Percentiles rank a stretch among this genome's conserved stretches.
Conservation (phyloP, 2,329 filamentous ascomycete species). For the Chrysoporthe puriensis region DNA sequence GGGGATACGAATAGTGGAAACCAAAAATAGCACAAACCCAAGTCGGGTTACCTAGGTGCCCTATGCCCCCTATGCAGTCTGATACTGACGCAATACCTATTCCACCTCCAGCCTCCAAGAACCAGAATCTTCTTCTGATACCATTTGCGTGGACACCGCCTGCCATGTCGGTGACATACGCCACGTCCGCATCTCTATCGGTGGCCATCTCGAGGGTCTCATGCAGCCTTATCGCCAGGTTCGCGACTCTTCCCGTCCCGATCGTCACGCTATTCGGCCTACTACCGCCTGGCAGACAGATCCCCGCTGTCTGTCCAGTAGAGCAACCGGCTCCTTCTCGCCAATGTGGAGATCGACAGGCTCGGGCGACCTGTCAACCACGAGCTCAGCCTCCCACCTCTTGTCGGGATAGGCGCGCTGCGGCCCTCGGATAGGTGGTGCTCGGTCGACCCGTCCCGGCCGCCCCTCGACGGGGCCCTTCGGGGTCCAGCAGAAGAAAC, state of each 20-base stretch:
- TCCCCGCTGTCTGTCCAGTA: slow-evolving; percentile 66
- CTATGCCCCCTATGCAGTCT: not conserved
- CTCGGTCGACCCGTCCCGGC: slow-evolving; percentile 39
- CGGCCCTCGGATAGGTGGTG: slow-evolving; percentile 44
- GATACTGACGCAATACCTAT: slow-evolving; percentile 23
- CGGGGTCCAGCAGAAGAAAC: slow-evolving; percentile 60
- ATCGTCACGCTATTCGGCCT: slow-evolving; percentile 48
- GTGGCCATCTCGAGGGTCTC: slow-evolving; percentile 23
- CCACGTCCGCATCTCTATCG: slow-evolving; percentile 21
- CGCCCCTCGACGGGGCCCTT: slow-evolving; percentile 57
- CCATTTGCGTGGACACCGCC: slow-evolving; percentile 24
- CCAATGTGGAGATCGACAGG: slow-evolving; percentile 63
- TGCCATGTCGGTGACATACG: slow-evolving; percentile 24
- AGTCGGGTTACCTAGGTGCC: not conserved
- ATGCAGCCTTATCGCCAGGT: slow-evolving; percentile 24
- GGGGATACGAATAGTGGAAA: too few relatives aligned
- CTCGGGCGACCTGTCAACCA: slow-evolving; percentile 54
- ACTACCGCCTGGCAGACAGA: slow-evolving; percentile 55
- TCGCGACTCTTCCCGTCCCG: slow-evolving; percentile 21
- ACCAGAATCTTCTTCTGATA: slow-evolving; percentile 23
- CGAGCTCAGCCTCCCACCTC: slow-evolving; percentile 46
- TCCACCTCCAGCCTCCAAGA: slow-evolving; percentile 17
- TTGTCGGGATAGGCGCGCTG: slow-evolving; percentile 32
- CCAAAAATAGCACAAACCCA: too few relatives aligned
- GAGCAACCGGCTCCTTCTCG: slow-evolving; percentile 43